A percentile compares a stretch with the other conserved stretches of the same genome.
Evolutionary conservation across 75 land plant species (phyloP).

Genomic region (Ceratopteris richardii): DNA sequence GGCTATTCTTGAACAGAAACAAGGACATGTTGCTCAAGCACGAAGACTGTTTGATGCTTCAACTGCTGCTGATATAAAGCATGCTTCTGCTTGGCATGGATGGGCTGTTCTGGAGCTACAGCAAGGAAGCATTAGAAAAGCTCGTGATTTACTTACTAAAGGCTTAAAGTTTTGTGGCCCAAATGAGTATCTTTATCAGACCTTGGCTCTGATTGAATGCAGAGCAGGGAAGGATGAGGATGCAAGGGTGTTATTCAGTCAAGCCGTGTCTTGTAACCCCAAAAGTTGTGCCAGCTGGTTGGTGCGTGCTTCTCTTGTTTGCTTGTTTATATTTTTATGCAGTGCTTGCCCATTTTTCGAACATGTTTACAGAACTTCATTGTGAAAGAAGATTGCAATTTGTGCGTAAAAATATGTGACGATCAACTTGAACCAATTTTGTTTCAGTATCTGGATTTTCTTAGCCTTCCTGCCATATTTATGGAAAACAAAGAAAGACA

Average conservation of each 20-base stretch:
- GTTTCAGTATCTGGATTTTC: too few species aligned
- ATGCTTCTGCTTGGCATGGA: constrained; percentile 98
- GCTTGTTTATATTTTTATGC: neutral
- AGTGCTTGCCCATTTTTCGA: neutral
- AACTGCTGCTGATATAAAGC: constrained; percentile 84
- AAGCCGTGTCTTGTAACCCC: constrained; percentile 73
- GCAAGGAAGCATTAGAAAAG: constrained; percentile 72
- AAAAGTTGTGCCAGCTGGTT: constrained; percentile 99
- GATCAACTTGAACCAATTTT: too few species aligned
- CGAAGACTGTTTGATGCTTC: constrained; percentile 94
- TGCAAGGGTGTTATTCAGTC: constrained; percentile 64
- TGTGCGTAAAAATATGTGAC: too few species aligned
- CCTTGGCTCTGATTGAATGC: constrained; percentile 82
- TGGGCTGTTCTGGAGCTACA: constrained; percentile 91
- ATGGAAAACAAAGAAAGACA: too few species aligned
- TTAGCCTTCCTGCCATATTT: too few species aligned
- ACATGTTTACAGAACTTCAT: neutral
- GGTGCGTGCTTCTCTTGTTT: constrained; percentile 27
- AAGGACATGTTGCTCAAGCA: constrained; percentile 67
- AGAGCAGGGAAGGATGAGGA: constrained; percentile 59
- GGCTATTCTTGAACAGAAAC: constrained; percentile 77
- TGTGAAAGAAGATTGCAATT: neutral
- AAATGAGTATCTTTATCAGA: constrained; percentile 90
- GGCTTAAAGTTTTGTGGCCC: constrained; percentile 74
- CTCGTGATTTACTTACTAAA: constrained; percentile 68